Evolutionary conservation across 108 stramenopile species (phyloP).

Genomic region (Nitzschia sp.): DNA sequence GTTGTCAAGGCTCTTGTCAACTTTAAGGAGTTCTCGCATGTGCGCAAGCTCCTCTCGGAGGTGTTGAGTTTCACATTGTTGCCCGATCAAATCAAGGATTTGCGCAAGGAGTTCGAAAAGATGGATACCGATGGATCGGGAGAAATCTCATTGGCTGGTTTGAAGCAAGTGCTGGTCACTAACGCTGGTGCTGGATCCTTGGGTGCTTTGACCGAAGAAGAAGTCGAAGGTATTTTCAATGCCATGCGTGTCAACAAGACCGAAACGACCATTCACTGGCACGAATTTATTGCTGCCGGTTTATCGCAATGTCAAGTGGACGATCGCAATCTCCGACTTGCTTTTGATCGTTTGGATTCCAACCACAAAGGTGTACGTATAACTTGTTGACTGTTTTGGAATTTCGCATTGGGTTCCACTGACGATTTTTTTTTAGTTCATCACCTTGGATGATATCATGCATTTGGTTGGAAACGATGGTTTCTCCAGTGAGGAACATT

Average conservation of each 20-base stretch:
- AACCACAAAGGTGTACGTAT: conserved; percentile 63
- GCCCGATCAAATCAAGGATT: conserved; percentile 74
- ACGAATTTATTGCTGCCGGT: conserved; percentile 84
- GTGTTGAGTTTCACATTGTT: conserved; percentile 79
- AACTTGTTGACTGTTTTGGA: background rate
- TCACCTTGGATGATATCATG: conserved; percentile 84
- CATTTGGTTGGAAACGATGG: conserved; percentile 79
- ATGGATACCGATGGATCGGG: conserved; percentile 74
- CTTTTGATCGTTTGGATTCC: conserved; percentile 74
- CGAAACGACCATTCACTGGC: conserved; percentile 75
- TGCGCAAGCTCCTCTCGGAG: conserved; percentile 77
- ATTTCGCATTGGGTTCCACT: background rate
- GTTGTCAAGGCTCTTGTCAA: conserved; percentile 69
- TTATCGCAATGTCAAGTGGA: conserved; percentile 76
- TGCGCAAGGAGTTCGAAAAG: conserved; percentile 78
- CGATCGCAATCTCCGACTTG: conserved; percentile 75
- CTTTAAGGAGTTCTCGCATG: conserved; percentile 77
- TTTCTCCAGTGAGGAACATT: conserved; percentile 63
- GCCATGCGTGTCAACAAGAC: conserved; percentile 75
- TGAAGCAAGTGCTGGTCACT: conserved; percentile 71
- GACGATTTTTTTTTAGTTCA: conserved; percentile 35
- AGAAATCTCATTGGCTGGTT: conserved; percentile 60
- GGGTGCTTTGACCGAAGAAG: conserved; percentile 69
- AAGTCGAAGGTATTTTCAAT: conserved; percentile 81
- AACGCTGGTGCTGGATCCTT: conserved; percentile 75